phyloP scores from a whole-genome alignment of 176 grass and related monocot species.

The Luzula sylvatica region DNA sequence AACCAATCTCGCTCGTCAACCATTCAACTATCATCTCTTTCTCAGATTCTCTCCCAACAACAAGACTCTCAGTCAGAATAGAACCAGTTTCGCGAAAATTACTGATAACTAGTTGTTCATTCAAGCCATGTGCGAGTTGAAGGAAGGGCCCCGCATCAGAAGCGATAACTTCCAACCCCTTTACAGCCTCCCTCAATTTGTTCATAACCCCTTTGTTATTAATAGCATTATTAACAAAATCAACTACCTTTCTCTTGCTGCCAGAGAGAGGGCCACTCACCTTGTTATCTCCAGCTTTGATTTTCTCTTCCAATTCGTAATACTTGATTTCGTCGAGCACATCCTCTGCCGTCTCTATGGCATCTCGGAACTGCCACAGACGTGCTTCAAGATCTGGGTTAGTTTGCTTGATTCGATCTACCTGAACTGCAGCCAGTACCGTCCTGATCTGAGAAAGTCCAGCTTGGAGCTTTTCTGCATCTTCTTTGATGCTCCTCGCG shows the following conservation, averaged over 20 bases:
- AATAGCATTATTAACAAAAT: not conserved
- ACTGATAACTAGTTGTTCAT: not conserved
- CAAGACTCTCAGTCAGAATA: not conserved
- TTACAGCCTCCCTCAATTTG: conserved; percentile 5
- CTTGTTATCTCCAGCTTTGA: not conserved
- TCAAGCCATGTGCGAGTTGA: not conserved
- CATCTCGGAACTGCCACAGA: conserved; percentile 8
- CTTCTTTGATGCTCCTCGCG: not conserved
- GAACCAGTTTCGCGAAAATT: conserved; percentile 7
- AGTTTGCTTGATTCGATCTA: not conserved
- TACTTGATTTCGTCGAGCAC: conserved; percentile 15
- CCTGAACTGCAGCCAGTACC: not conserved
- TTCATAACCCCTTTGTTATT: not conserved
- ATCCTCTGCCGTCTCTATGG: not conserved
- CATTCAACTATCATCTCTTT: not conserved
- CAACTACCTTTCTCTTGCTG: not conserved
- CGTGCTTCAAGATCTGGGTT: not conserved
- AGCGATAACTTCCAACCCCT: not conserved
- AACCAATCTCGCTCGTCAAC: not conserved
- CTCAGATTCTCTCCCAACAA: conserved; percentile 6
- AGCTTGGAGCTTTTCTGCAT: not conserved
- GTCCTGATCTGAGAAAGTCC: not conserved
- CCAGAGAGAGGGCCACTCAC: not conserved
- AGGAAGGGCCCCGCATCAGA: not conserved
- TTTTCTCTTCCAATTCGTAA: not conserved